Conservation (phyloP, 306 rosid genomes). For the Elaeagnus macrophylla region DNA sequence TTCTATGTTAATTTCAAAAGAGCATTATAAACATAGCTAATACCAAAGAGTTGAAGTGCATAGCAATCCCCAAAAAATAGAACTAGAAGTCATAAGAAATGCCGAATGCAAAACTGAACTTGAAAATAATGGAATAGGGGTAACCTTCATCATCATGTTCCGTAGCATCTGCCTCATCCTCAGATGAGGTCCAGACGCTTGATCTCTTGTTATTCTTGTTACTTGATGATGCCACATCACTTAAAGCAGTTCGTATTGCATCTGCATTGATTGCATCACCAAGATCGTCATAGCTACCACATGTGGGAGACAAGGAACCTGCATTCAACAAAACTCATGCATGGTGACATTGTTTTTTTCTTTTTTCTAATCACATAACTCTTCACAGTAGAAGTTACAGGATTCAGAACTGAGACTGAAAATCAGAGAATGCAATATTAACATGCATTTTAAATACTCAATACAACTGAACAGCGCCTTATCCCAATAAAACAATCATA, state of each 20-base stretch:
- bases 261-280: slow-evolving; percentile 53
- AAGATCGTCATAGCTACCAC: slow-evolving; percentile 54
- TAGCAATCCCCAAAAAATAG: background rate
- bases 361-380: background rate
- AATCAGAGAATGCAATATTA: too few relatives aligned
- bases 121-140: slow-evolving; percentile 1
- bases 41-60: background rate
- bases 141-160: slow-evolving; percentile 81
- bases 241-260: slow-evolving; percentile 73
- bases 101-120: background rate
- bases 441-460: too few relatives aligned
- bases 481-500: too few relatives aligned
- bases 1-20: background rate
- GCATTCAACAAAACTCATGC: slow-evolving; percentile 12
- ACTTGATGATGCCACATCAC: slow-evolving; percentile 75
- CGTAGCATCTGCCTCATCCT: slow-evolving; percentile 81
- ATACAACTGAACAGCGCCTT: too few relatives aligned
- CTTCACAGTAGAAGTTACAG: too few relatives aligned
- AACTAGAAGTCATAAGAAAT: background rate
- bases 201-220: slow-evolving; percentile 27
- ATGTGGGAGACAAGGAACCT: slow-evolving; percentile 74
- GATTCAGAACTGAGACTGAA: too few relatives aligned
- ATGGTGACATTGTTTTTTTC: slow-evolving; percentile 5
- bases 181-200: slow-evolving; percentile 90
- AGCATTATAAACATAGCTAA: background rate